Percentiles rank a stretch among this genome's conserved stretches.
Conservation (phyloP, 2,329 filamentous ascomycete species). For the Aspergillus brunneoviolaceus region DNA sequence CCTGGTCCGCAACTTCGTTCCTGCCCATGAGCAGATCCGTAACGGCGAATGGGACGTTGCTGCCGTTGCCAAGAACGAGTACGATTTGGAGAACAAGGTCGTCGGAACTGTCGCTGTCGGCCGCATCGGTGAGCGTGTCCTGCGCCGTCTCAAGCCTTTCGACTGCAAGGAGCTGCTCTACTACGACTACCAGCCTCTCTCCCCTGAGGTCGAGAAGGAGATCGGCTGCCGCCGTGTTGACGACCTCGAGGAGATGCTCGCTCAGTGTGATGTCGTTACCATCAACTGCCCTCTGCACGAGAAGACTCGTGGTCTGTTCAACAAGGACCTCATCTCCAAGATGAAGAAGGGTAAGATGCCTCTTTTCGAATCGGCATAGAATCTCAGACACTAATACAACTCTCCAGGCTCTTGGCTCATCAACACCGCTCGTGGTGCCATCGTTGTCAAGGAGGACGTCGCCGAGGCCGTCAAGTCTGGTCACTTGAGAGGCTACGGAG, state of each 20-base stretch:
- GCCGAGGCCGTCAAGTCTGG: conserved; percentile 88
- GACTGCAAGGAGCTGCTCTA: conserved; percentile 99
- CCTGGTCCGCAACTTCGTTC: conserved; percentile 97
- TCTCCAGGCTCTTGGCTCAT: conserved; percentile 83
- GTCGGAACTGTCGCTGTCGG: conserved; percentile 97
- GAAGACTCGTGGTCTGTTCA: conserved; percentile 94
- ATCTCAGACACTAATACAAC: conserved; percentile 11
- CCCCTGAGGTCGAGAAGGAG: conserved; percentile 82
- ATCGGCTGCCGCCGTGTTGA: conserved; percentile 92
- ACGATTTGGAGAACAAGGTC: conserved; percentile 93
- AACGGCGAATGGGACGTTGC: conserved; percentile 93
- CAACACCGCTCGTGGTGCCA: conserved; percentile 98
- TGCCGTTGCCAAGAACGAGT: conserved; percentile 96
- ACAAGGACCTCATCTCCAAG: conserved; percentile 97
- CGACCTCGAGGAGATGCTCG: conserved; percentile 85
- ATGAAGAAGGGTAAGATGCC: conserved; percentile 82
- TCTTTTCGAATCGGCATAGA: neutral
- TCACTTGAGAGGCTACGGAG: conserved; percentile 59
- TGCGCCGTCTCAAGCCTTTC: conserved; percentile 92
- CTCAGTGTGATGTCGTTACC: conserved; percentile 94
- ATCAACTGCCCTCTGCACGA: conserved; percentile 99
- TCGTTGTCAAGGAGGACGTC: conserved; percentile 99
- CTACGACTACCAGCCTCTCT: conserved; percentile 98
- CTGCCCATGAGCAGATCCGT: conserved; percentile 90
- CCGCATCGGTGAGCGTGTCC: conserved; percentile 96